phyloP scores from a whole-genome alignment of 2,329 filamentous ascomycete species.

The Nemania serpens region DNA sequence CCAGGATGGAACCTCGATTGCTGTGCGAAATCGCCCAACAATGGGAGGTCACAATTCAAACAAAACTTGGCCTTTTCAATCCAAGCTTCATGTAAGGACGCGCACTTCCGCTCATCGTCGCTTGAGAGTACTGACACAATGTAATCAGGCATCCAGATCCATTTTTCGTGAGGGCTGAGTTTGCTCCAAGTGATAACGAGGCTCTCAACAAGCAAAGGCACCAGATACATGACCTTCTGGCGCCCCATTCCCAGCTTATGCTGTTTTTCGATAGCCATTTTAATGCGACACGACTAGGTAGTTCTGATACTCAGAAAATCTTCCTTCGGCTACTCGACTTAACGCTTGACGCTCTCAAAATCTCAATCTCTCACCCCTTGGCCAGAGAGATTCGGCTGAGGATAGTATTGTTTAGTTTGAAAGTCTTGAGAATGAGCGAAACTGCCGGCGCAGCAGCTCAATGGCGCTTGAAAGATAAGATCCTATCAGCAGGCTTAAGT shows the following conservation, averaged over 20 bases:
- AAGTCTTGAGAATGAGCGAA: slow-evolving; percentile 74
- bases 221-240: slow-evolving; percentile 77
- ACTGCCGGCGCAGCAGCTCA: slow-evolving; percentile 66
- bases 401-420: slow-evolving; percentile 80
- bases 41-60: slow-evolving; percentile 84
- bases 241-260: slow-evolving; percentile 82
- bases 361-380: slow-evolving; percentile 78
- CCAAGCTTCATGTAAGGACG: slow-evolving; percentile 62
- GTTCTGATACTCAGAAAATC: slow-evolving; percentile 76
- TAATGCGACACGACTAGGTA: slow-evolving; percentile 87
- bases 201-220: slow-evolving; percentile 76
- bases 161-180: slow-evolving; percentile 89
- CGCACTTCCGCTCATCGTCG: slow-evolving; percentile 19
- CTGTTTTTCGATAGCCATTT: slow-evolving; percentile 95
- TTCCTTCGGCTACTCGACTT: slow-evolving; percentile 81
- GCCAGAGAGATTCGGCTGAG: slow-evolving; percentile 92
- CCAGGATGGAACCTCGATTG: slow-evolving; percentile 82
- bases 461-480: slow-evolving; percentile 86
- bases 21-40: slow-evolving; percentile 85
- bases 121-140: slow-evolving; percentile 39
- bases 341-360: slow-evolving; percentile 75
- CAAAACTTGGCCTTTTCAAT: slow-evolving; percentile 81
- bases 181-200: slow-evolving; percentile 85
- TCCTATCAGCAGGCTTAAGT: slow-evolving; percentile 80
- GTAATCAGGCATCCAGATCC: slow-evolving; percentile 75